phyloP scores from a whole-genome alignment of 768 basidiomycete genomes.

The Leccinum disarticulatum region DNA sequence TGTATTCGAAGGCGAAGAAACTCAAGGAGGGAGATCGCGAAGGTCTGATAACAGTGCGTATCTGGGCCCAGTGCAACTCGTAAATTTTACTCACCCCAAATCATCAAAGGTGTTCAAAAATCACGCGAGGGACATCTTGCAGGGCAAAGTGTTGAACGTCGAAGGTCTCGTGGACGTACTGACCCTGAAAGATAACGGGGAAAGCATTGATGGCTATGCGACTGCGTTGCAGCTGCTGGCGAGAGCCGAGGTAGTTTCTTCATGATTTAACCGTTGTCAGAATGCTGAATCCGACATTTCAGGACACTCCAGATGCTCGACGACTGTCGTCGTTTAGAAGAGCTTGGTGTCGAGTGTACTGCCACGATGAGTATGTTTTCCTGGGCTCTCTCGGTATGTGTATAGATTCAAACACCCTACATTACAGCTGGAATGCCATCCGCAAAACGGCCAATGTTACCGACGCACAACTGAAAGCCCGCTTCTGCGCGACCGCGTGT shows the following conservation, averaged over 20 bases:
- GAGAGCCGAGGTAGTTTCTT: constrained; percentile 47
- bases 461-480: constrained; percentile 70
- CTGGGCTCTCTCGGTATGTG: background rate
- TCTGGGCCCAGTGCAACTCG: background rate
- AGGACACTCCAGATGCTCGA: constrained; percentile 73
- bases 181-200: constrained; percentile 77
- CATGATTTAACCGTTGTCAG: background rate
- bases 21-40: constrained; percentile 41
- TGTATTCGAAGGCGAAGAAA: constrained; percentile 51
- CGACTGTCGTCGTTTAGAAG: constrained; percentile 67
- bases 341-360: constrained; percentile 86
- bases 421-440: constrained; percentile 71
- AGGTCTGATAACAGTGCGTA: constrained; percentile 45
- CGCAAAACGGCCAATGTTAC: constrained; percentile 72
- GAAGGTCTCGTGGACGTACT: constrained; percentile 85
- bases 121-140: constrained; percentile 64
- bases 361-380: constrained; percentile 78
- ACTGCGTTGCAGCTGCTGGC: constrained; percentile 67
- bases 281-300: constrained; percentile 8
- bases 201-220: constrained; percentile 60
- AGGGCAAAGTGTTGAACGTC: constrained; percentile 68
- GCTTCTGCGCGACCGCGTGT: constrained; percentile 73
- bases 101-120: constrained; percentile 62
- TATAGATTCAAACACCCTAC: background rate
- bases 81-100: background rate